phyloP scores from a whole-genome alignment of 768 basidiomycete genomes.

The Kwoniella botswanensis region DNA sequence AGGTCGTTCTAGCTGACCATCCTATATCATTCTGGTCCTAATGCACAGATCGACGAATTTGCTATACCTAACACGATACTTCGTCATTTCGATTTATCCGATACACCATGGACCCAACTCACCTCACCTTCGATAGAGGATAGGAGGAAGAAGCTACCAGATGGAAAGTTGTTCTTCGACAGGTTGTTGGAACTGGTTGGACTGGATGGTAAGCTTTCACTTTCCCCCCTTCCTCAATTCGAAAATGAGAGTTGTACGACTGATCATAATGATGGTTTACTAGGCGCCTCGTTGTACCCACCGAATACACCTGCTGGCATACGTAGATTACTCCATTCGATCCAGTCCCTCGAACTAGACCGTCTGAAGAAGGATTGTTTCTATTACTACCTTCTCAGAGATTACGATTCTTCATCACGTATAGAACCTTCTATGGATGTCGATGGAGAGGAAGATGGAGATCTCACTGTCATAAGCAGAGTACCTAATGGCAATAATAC shows the following conservation, averaged over 20 bases:
- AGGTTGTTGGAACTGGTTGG: conserved; percentile 37
- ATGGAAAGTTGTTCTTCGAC: conserved; percentile 43
- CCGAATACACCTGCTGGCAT: conserved; percentile 42
- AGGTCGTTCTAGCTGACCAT: conserved; percentile 1
- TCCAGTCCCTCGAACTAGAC: conserved; percentile 38
- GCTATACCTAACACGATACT: conserved; percentile 42
- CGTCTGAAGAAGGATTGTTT: conserved; percentile 51
- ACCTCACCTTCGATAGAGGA: conserved; percentile 14
- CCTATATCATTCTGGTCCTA: neutral
- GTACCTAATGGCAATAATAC: neutral
- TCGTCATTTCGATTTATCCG: conserved; percentile 47
- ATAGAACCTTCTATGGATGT: conserved; percentile 23
- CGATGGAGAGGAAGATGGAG: conserved; percentile 22
- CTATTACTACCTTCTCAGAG: conserved; percentile 47
- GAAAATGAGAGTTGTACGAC: too few relatives aligned
- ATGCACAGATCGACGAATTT: conserved; percentile 31
- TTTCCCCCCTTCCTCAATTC: neutral
- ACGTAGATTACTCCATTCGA: conserved; percentile 37
- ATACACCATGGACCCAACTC: conserved; percentile 34
- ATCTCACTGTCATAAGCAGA: neutral
- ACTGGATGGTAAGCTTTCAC: conserved; percentile 38
- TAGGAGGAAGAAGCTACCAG: conserved; percentile 31
- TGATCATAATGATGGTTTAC: neutral
- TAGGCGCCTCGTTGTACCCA: conserved; percentile 43
- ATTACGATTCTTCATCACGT: conserved; percentile 27